Percentiles rank a stretch among this genome's conserved stretches.
These are phyloP conservation scores for Phialophora chinensis DNA, from an alignment of 2,329 filamentous ascomycete species.

Conservation along the genomic window DNA sequence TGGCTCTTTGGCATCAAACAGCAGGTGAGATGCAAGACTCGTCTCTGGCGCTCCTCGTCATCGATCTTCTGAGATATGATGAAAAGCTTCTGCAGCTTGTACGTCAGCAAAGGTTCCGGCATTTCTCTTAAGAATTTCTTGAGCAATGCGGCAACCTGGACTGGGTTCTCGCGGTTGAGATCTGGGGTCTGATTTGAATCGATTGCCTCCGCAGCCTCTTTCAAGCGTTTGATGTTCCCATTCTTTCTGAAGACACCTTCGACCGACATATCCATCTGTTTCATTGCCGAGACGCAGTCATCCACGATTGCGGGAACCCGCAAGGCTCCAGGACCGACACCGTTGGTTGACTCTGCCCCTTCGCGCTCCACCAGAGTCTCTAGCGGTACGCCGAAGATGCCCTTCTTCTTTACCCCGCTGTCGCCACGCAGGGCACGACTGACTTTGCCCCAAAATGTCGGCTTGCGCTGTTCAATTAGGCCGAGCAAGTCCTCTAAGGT, in stretches of 20 bases:
- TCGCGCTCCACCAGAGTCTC: constrained; percentile 91
- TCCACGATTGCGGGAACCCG: constrained; percentile 95
- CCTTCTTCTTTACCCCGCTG: constrained; percentile 82
- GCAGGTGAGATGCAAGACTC: constrained; percentile 86
- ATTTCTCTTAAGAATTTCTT: constrained; percentile 96
- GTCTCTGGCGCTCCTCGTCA: constrained; percentile 79
- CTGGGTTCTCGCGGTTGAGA: constrained; percentile 84
- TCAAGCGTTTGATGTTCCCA: constrained; percentile 93
- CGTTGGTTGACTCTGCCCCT: constrained; percentile 96
- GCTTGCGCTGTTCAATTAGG: constrained; percentile 90
- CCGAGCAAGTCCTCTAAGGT: constrained; percentile 90
- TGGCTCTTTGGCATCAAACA: constrained; percentile 92
- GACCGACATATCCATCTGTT: constrained; percentile 98
- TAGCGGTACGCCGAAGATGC: constrained; percentile 86
- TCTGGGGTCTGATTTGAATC: constrained; percentile 87
- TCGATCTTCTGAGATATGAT: constrained; percentile 86
- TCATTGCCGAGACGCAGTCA: constrained; percentile 90
- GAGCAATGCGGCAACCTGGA: constrained; percentile 89
- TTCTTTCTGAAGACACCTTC: constrained; percentile 99
- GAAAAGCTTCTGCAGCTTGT: constrained; percentile 91
- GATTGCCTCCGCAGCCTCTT: constrained; percentile 82
- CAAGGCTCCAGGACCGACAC: constrained; percentile 87
- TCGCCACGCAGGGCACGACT: constrained; percentile 95
- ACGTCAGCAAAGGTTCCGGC: constrained; percentile 90
- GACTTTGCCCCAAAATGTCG: constrained; percentile 98